Evolutionary conservation across 441 rosid genomes (phyloP).

Genomic region (Adansonia grandidieri): DNA sequence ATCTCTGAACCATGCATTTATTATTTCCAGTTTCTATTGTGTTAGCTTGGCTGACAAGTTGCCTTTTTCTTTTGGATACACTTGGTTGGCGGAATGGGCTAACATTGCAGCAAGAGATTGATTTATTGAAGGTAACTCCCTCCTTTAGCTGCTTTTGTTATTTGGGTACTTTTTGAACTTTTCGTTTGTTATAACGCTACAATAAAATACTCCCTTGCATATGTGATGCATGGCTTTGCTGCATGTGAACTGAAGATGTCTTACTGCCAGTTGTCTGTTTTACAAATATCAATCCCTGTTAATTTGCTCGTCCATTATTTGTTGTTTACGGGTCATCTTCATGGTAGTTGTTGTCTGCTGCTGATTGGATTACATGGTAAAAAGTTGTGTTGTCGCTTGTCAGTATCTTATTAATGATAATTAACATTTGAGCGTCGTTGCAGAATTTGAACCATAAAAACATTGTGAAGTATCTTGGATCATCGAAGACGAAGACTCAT

Average conservation of each 20-base stretch:
- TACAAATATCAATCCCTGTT: constrained; percentile 6
- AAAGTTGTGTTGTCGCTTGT: constrained; percentile 5
- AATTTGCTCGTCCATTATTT: not conserved
- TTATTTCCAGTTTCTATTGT: constrained; percentile 23
- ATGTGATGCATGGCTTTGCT: constrained; percentile 3
- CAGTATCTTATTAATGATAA: constrained; percentile 19
- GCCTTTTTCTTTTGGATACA: constrained; percentile 40
- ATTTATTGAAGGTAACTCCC: constrained; percentile 81
- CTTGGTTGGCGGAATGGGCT: constrained; percentile 37
- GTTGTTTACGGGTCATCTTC: not conserved
- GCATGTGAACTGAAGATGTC: not conserved
- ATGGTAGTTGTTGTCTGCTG: constrained; percentile 15
- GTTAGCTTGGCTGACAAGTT: constrained; percentile 43
- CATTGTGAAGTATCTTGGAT: constrained; percentile 97
- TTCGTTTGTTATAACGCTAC: not conserved
- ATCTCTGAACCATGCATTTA: not conserved
- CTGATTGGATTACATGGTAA: constrained; percentile 16
- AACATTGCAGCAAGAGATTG: constrained; percentile 92
- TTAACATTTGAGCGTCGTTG: constrained; percentile 28
- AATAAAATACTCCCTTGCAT: not conserved
- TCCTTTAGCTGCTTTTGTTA: constrained; percentile 15
- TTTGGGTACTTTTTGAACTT: not conserved
- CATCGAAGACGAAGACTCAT: constrained; percentile 93
- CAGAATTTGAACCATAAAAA: constrained; percentile 99
- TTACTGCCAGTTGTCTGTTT: not conserved